Evolutionary conservation across 768 basidiomycete species (phyloP), one percentile per base, ranked within the genome.

Genomic region (Chalciporus sphaerocephalus): DNA sequence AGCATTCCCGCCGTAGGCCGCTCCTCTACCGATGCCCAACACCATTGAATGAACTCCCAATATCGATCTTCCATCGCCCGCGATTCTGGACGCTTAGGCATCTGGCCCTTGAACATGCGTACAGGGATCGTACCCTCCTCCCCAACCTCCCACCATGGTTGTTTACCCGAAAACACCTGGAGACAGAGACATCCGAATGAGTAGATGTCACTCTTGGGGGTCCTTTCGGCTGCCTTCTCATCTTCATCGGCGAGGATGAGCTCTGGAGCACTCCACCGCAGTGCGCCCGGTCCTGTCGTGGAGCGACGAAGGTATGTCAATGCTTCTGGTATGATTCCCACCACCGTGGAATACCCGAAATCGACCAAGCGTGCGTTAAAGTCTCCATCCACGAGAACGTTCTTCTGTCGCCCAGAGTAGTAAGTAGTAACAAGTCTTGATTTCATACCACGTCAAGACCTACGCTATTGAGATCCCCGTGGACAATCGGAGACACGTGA

Each of bases 291-390:
- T 17, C 20, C 71, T 69, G 8, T 63, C 58, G 40, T 74, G 56
- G 35, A 56, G 39, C 34, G 16, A 4, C 35, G 35, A 4, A 51
- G 49, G 33, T 51, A 53, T 1, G 11, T 4, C 17, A 47, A 32
- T 1, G 42, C 50, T 34, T 53, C 49, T 0, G 52, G 44, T 37
- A 39, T 40, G 17, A 15, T 20, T 5, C 40, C 42, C 1, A 42
- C 5, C 30, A 52, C 8, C 0, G 72, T 70, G 21, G 65, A 60
- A 37, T 59, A 44, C 2, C 74, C 75, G 41, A 76, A 76, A 46
- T 76, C 75, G 40, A 66, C 65, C 5, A 78, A 52, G 10, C 66
- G 62, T 1, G 68, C 74, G 18, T 65, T 66, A 16, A 65, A 47
- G 8, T 48, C 24, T 20, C 16, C 44, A 15, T 54, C n/a, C n/a